Evolutionary conservation across 495 filamentous ascomycete genomes (phyloP), one percentile per base, ranked within the genome.

Genomic region (Penicillium nucicola): DNA sequence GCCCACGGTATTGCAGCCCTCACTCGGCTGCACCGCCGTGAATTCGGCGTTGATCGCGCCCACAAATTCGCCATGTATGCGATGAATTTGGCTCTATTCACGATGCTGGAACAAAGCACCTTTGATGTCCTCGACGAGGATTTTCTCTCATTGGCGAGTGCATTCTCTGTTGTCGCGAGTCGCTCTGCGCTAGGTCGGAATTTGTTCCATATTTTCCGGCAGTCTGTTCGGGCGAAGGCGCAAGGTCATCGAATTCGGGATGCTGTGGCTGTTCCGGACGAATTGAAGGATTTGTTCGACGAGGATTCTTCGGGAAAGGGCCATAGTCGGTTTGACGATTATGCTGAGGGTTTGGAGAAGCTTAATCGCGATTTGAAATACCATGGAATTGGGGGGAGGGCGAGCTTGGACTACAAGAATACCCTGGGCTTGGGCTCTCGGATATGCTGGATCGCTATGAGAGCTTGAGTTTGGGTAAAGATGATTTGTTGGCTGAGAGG

Each of bases 381-480:
- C 47, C 63, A 57, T 51, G 67, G 66, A 0, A 62, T 64, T 22
- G 53, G 53, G 1, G n/a, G 11, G 59, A 57, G 7, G 53, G 41
- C 8, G 55, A 43, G 14, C 38, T 61, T 18, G 55, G 58, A 9
- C 25, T 28, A 8, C 25, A 28, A 8, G 25, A 28, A 4, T 28
- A 28, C 10, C 25, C 25, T 10, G 55, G 47, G 14, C 38, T 61
- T 18, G 55, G 58, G 6, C 50, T 77, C 2, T 69, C 60, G 12
- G 69, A 71, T 15, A 77, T 77, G 73, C 58, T 77, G 6, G 69
- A 70, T 56, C 62, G 61, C 1, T 77, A 74, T 52, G 72, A 76
- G 42, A 70, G 61, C 50, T 53, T 76, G 41, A 74, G 69, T 45
- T 37, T 74, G 33, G 72, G 72, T 1, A 70, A 69, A 32, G 69